phyloP scores from a whole-genome alignment of 306 rosid species.

The Boehmeria nivea region DNA sequence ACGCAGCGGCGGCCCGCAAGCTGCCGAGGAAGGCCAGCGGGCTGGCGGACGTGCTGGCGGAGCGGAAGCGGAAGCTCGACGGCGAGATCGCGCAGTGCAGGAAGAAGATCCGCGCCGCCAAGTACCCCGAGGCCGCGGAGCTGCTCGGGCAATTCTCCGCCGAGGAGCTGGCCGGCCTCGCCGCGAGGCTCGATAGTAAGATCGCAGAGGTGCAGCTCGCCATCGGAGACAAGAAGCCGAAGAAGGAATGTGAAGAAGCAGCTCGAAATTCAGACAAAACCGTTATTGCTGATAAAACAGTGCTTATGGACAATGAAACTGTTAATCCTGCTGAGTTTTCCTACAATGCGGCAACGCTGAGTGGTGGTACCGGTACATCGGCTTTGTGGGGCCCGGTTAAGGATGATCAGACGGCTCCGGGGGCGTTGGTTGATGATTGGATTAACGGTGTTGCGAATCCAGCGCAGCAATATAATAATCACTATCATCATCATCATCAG shows the following conservation, averaged over 20 bases:
- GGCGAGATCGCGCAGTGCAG: background rate
- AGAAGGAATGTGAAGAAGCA: background rate
- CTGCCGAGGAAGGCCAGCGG: background rate
- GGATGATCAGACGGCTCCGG: background rate
- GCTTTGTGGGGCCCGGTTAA: background rate
- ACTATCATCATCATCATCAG: too few species aligned
- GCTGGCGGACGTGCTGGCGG: background rate
- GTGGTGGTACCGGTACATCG: background rate
- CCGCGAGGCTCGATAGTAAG: background rate
- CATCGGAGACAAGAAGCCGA: background rate
- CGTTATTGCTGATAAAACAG: background rate
- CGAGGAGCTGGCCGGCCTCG: background rate
- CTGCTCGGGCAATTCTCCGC: background rate
- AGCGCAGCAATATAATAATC: too few species aligned
- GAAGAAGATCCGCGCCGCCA: background rate
- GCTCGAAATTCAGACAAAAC: background rate
- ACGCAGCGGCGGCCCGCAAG: background rate
- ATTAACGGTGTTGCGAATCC: too few species aligned
- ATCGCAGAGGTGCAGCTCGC: background rate
- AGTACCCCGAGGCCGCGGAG: background rate
- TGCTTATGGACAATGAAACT: too few species aligned
- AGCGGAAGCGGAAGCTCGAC: conserved; percentile 4
- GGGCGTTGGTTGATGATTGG: background rate
- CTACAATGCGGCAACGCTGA: too few species aligned
- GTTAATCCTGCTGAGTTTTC: too few species aligned